Base-by-base conservation (phyloP, 352 stramenopile genomes). In the Phytophthora lateralis region DNA sequence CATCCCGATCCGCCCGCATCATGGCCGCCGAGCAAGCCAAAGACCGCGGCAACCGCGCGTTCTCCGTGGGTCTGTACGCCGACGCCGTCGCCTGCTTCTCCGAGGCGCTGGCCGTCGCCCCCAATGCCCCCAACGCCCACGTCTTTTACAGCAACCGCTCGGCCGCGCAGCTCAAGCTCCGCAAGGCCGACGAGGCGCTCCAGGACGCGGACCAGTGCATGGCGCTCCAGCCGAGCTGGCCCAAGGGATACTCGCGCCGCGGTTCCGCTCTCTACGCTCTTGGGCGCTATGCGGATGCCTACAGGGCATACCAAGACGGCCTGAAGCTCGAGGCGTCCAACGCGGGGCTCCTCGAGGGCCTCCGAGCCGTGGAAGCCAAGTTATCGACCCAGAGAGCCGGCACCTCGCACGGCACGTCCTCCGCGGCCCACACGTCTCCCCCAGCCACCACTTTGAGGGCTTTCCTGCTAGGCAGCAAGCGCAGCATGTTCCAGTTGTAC, bases 11-110 rank as follows among this genome's bases (percentile, higher is more conserved):
- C 15, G 11, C 43, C 27, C 32, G 1, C 18, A 34, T 60, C 43
- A 93, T 94, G 85, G 85, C 85, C 44, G 85, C 85, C 17, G 87
- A 95, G 45, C 86, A 95, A 84, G 88, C 88, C 29, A 96, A 96
- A 68, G 76, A 90, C 71, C 87, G 85, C 54, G 89, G 89, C 51
- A 96, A 96, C 63, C 82, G 71, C 29, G 73, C 79, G 43, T 96
- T 96, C 78, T 54, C 78, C 9, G 78, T 80, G 3, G 82, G 82
- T 11, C 76, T 88, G 34, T 94, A 76, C 67, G 59, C 72, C 7
- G 80, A 95, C 37, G 89, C 89, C 26, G 60, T 92, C 43, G 53
- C 78, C 15, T 71, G 61, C 42, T 96, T 96, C 75, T 84, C 80
- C 27, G 87, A 96, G 49, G 88, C 88, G 43, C 76, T 96, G 32